Conservation (phyloP, 2,329 filamentous ascomycete genomes). For the Colletotrichum shisoi region DNA sequence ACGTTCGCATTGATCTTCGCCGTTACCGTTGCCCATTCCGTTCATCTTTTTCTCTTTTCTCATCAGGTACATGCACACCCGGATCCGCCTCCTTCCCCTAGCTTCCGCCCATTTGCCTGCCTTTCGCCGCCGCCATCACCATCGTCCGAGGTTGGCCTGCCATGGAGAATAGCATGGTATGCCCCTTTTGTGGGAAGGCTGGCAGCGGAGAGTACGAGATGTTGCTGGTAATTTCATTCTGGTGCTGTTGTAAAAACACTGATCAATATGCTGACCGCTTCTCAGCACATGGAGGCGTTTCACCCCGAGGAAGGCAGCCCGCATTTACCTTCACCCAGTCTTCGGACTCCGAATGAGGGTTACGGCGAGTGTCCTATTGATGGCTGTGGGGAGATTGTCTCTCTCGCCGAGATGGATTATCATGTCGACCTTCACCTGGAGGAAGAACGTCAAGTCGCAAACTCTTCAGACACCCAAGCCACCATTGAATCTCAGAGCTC, state of each 20-base stretch:
- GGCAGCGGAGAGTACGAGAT: constrained; percentile 48
- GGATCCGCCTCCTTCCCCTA: not conserved
- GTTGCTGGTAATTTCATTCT: constrained; percentile 46
- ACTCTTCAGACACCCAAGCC: constrained; percentile 24
- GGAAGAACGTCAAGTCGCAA: constrained; percentile 42
- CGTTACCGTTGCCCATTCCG: not conserved
- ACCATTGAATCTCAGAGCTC: constrained; percentile 1
- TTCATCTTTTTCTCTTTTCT: not conserved
- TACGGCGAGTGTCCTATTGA: constrained; percentile 45
- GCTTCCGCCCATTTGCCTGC: constrained; percentile 1
- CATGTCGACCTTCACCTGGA: constrained; percentile 68
- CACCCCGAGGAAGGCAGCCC: constrained; percentile 41
- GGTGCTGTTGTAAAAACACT: not conserved
- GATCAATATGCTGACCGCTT: not conserved
- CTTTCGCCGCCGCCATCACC: not conserved
- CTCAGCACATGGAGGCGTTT: constrained; percentile 45
- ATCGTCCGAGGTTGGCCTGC: not conserved
- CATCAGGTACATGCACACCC: not conserved
- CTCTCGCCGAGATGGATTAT: constrained; percentile 62
- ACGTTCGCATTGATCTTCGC: not conserved
- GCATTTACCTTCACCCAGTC: constrained; percentile 9
- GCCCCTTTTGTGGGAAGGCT: constrained; percentile 50
- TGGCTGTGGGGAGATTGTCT: constrained; percentile 65
- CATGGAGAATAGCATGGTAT: constrained; percentile 36
- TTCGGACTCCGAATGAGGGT: constrained; percentile 46